Evolutionary conservation across 805 yeast species (phyloP), one percentile per base, ranked within the genome.

Genomic region (Zygosaccharomyces bailii): DNA sequence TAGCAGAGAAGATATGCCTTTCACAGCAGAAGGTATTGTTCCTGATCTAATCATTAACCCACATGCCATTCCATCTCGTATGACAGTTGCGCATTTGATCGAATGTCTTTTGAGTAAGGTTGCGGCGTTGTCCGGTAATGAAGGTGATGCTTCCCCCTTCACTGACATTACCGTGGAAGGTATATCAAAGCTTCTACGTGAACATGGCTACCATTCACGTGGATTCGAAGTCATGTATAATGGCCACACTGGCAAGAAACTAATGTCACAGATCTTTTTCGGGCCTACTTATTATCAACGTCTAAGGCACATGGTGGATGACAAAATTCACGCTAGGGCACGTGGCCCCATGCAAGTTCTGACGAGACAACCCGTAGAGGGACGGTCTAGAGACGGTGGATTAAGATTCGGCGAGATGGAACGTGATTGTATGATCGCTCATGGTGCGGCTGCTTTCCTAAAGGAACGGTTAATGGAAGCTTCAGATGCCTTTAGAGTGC

Each of bases 361-460:
- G 67, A 91, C 99, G 3, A 85, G 98, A 72, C 99, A 91, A 70
- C 99, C 99, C 4, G 96, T 90, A 51, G 98, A 91, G 71, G 99
- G 99, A 81, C 83, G 99, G 70, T 89, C 97, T 13, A 82, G 99
- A 72, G 98, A 93, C 70, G 99, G 99, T 80, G 99, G 99, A 58
- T 75, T 91, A 67, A 87, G 99, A 71, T 90, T 91, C 79, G 99
- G 99, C 63, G 99, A 91, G 70, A 93, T 93, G 99, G 99, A 93
- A 72, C 87, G 99, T 75, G 99, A 93, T 77, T 93, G 99, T 84
- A 91, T 93, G 97, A 93, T 93, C 75, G 99, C 99, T 2, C 98
- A 93, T 66, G 99, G 99, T 67, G 98, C 97, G 10, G 97, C 99
- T 3, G 95, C 97, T 5, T 91, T 93, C 75, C 78, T 93, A 73